Base-by-base conservation (phyloP, 2,329 filamentous ascomycete genomes). In the Thelonectria discophora region DNA sequence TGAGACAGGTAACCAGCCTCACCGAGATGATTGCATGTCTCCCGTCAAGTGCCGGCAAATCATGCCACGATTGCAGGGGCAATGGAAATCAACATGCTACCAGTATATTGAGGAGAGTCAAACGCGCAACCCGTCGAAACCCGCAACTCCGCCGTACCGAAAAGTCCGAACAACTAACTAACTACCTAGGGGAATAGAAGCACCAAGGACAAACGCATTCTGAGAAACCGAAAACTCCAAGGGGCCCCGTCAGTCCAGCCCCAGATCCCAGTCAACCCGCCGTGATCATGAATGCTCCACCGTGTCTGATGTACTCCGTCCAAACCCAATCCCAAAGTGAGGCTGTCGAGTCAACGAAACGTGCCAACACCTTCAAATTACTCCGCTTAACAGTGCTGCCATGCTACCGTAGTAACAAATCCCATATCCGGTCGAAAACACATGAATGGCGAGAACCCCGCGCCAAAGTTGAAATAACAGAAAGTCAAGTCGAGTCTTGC, bases 221-320 rank as follows among this genome's bases (percentile, higher is more conserved):
- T 58, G 49, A 58, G 61, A 39, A 24, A 24, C 40, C 59, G 55
- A 43, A 43, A 53, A 60, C 62, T 61, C 58, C 54, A 57, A 24
- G 45, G 37, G 51, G 58, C 37, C 60, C 65, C 43, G 56, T 59
- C 57, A 57, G 64, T 39, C 62, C 59, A 69, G 61, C 61, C 58
- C 67, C 57, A 57, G 27, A 67, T 43, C 55, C 69, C 45, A 42
- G 51, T 58, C 58, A 48, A 57, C 62, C 58, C 39, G 60, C 56
- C 54, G 58, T 66, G 54, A 58, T 63, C 64, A 67, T 68, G 58
- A 65, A 61, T 70, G 67, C 67, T 69, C 65, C 69, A 56, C 62
- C 69, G 59, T 67, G 43, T 67, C 60, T 67, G 62, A 64, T 57
- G 57, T 71, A 71, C 69, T 71, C 67, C 69, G 47, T 60, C 64